phyloP scores from a whole-genome alignment of 2,329 filamentous ascomycete genomes.

The Alternaria gansuensis region DNA sequence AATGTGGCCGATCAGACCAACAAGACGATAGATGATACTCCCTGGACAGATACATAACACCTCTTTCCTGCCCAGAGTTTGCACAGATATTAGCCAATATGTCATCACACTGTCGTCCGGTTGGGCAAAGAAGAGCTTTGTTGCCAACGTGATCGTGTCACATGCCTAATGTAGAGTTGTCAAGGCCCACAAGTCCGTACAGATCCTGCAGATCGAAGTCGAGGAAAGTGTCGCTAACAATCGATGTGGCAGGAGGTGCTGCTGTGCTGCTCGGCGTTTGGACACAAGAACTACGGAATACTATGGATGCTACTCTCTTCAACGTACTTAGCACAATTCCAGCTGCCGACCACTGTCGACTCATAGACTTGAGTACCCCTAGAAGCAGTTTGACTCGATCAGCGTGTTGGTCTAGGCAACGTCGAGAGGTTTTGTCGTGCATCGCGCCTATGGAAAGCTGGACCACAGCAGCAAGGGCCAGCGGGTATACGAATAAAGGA shows the following conservation, averaged over 20 bases:
- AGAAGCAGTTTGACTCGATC: conserved; percentile 29
- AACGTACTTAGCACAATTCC: conserved; percentile 21
- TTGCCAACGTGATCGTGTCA: not conserved
- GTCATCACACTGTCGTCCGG: not conserved
- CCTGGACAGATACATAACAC: not conserved
- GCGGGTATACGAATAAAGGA: conserved; percentile 33
- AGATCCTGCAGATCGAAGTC: conserved; percentile 23
- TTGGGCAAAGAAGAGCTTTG: not conserved
- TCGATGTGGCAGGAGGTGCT: conserved; percentile 1
- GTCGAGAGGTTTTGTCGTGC: conserved; percentile 12
- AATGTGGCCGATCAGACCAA: too few species aligned
- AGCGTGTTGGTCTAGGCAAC: conserved; percentile 29
- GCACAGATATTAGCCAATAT: not conserved
- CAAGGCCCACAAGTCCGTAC: conserved; percentile 25
- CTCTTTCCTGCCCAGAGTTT: not conserved
- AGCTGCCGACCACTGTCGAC: conserved; percentile 25
- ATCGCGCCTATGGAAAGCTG: conserved; percentile 70
- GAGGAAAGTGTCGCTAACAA: conserved; percentile 10
- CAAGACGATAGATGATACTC: not conserved
- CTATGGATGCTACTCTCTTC: conserved; percentile 24
- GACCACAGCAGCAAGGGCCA: conserved; percentile 33
- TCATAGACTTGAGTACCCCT: conserved; percentile 27
- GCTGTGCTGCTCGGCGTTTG: not conserved
- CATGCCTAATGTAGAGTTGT: conserved; percentile 6
- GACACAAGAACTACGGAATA: conserved; percentile 17